Base-by-base conservation (phyloP, 2,329 filamentous ascomycete species). In the Claviceps capensis region DNA sequence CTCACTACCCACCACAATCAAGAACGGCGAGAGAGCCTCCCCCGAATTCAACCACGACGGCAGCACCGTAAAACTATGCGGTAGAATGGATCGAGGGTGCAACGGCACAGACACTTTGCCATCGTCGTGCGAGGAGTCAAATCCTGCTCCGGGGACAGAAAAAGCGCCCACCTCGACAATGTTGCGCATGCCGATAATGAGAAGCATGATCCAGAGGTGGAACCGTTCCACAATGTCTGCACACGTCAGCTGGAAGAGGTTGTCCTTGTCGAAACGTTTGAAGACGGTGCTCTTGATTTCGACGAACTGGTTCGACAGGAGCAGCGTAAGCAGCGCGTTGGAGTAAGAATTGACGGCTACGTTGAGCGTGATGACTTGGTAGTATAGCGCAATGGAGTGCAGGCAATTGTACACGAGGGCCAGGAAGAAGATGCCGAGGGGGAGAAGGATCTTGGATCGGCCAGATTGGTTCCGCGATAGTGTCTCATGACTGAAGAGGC, bases 231-330 rank as follows among this genome's bases (percentile, higher is more conserved):
- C 93, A 37, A 98, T 85, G 64, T 98, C 93, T 4, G 93, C 91
- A 58, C 93, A 98, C 0, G 91, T 95, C 14, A 98, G 76, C 65
- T 98, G 93, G 64, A 98, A 98, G 0, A 95, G 73, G 58, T 95
- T 97, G 63, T 98, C 93, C 66, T 96, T 97, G 61, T 98, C 93
- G 57, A 97, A 95, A 55, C 91, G 93, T 72, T 98, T 97, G 74
- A 98, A 98, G 1, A 98, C 94, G 0, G 90, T 94, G 55, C 88
- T 88, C 64, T 98, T 98, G 74, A 98, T 95, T 70, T 98, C 93
- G 44, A 98, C 93, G 61, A 98, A 98, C 63, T 98, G 94, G 63
- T 97, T 98, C 6, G 90, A 96, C 64, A 98, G 81, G 2, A 98
- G 75, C 1, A 98, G 78, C 0, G 93, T 96, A 37, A 98, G 75